These are phyloP conservation scores for Delonix regia DNA, from an alignment of 306 rosid species.

Conservation along the genomic window DNA sequence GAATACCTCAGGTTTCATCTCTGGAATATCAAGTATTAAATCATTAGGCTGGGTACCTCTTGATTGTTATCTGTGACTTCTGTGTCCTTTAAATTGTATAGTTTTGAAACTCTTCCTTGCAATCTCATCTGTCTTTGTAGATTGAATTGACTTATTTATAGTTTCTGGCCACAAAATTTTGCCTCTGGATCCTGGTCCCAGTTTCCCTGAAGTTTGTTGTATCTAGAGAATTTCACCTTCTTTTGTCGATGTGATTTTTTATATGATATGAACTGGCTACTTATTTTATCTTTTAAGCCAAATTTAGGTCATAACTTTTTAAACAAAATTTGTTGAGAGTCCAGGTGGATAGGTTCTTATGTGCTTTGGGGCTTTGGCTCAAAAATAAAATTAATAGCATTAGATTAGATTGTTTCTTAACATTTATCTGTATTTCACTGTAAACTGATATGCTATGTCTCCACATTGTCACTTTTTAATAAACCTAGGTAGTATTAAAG, in stretches of 20 bases:
- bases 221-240: background rate
- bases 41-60: background rate
- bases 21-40: background rate
- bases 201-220: background rate
- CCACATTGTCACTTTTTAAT: background rate
- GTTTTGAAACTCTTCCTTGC: background rate
- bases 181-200: background rate
- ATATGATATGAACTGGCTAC: background rate
- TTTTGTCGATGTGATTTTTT: background rate
- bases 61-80: background rate
- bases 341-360: background rate
- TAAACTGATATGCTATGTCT: background rate
- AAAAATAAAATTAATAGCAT: background rate
- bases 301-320: background rate
- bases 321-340: background rate
- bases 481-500: background rate
- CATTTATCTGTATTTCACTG: background rate
- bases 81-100: background rate
- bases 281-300: background rate
- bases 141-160: background rate
- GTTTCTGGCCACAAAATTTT: background rate
- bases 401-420: background rate
- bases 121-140: background rate
- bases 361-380: background rate
- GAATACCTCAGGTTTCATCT: background rate